These are phyloP conservation scores for Porphyrellus sp. DNA, from an alignment of 1,284 basidiomycete species.

Conservation along the genomic window DNA sequence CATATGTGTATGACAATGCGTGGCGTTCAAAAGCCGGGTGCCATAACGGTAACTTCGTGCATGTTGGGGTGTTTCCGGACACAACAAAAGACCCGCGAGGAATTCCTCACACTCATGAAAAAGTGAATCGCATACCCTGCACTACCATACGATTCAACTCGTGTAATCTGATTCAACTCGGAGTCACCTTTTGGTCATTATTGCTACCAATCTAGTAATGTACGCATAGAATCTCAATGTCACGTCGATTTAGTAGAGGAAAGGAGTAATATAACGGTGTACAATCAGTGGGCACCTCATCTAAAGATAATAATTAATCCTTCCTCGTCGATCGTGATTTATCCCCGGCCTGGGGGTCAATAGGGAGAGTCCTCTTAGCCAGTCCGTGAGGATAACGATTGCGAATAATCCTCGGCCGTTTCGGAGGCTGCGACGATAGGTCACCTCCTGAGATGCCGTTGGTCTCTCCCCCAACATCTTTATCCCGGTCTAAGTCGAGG, in stretches of 20 bases:
- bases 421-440: slow-evolving; percentile 33
- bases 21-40: slow-evolving; percentile 97
- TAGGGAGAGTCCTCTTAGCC: slow-evolving; percentile 57
- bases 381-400: slow-evolving; percentile 47
- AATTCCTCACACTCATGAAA: slow-evolving; percentile 83
- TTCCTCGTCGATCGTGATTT: slow-evolving; percentile 50
- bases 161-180: slow-evolving; percentile 38
- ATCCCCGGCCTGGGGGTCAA: slow-evolving; percentile 56
- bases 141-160: slow-evolving; percentile 37
- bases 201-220: slow-evolving; percentile 23
- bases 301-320: slow-evolving; percentile 34
- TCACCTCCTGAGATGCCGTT: slow-evolving; percentile 21
- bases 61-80: slow-evolving; percentile 98
- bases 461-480: slow-evolving; percentile 32
- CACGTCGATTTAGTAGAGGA: slow-evolving; percentile 12
- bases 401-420: slow-evolving; percentile 48
- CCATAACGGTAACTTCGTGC: slow-evolving; percentile 95
- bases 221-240: slow-evolving; percentile 14
- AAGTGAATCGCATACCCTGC: slow-evolving; percentile 34
- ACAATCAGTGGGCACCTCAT: slow-evolving; percentile 13
- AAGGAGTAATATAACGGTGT: slow-evolving; percentile 26
- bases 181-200: slow-evolving; percentile 17
- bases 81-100: slow-evolving; percentile 96
- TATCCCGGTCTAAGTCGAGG: slow-evolving; percentile 34
- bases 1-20: slow-evolving; percentile 99